Evolutionary conservation across 2,329 filamentous ascomycete genomes (phyloP).

Genomic region (Magnaporthiopsis incrustans): DNA sequence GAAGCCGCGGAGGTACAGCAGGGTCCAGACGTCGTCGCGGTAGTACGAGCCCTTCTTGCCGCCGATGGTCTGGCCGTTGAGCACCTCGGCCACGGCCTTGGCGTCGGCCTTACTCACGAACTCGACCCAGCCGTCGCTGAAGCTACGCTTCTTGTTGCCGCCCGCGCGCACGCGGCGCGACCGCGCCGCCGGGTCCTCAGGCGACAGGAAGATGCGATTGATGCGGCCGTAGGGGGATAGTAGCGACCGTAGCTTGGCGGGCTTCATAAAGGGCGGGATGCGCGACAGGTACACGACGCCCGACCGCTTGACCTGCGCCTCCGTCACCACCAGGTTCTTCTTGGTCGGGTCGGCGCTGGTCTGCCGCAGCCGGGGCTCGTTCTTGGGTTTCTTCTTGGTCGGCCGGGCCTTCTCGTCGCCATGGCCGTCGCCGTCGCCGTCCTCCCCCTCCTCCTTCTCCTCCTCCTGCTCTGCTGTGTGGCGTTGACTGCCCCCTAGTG

Average conservation of each 20-base stretch:
- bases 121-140: conserved; percentile 81
- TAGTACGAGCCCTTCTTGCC: conserved; percentile 81
- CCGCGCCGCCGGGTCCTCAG: conserved; percentile 62
- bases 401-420: conserved; percentile 8
- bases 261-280: conserved; percentile 84
- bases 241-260: conserved; percentile 65
- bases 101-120: conserved; percentile 70
- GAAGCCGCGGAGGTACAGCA: conserved; percentile 74
- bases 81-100: conserved; percentile 64
- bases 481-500: conserved; percentile 19
- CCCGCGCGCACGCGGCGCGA: conserved; percentile 60
- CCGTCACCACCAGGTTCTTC: conserved; percentile 59
- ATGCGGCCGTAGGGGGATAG: conserved; percentile 68
- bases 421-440: no score
- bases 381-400: conserved; percentile 15
- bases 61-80: conserved; percentile 72
- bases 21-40: conserved; percentile 79
- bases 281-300: conserved; percentile 79
- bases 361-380: conserved; percentile 29
- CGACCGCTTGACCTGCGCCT: conserved; percentile 60
- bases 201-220: conserved; percentile 71
- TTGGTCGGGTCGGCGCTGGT: conserved; percentile 46
- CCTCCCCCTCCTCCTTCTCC: neutral
- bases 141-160: conserved; percentile 78
- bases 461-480: neutral